Percentiles rank a stretch among this genome's conserved stretches.
These are phyloP conservation scores for Brassica carinata DNA, from an alignment of 345 rosid genomes.

Conservation along the genomic window DNA sequence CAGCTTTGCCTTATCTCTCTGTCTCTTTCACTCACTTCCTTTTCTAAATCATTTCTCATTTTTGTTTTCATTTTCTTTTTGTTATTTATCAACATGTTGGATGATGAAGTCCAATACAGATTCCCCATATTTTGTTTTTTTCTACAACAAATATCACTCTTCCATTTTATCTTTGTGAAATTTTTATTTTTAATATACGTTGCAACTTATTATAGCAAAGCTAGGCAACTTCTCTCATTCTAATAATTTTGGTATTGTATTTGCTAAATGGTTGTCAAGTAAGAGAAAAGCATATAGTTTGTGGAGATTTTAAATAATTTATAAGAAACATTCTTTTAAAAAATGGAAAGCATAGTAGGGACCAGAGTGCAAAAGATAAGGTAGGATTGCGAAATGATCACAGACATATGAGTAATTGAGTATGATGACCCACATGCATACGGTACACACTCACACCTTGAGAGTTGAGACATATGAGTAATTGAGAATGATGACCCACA, in stretches of 20 bases:
- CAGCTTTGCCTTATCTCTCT: conserved; percentile 34
- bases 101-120: conserved; percentile 7
- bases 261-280: conserved; percentile 12
- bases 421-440: conserved; percentile 33
- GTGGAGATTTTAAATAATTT: not conserved
- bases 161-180: not conserved
- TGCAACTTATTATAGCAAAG: not conserved
- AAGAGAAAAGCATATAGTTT: not conserved
- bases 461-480: conserved; percentile 2
- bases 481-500: conserved; percentile 30
- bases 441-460: conserved; percentile 28
- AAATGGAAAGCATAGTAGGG: conserved; percentile 29
- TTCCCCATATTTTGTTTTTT: not conserved
- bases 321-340: not conserved
- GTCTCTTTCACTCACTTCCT: conserved; percentile 36
- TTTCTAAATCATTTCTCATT: conserved; percentile 27
- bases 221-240: not conserved
- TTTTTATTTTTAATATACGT: not conserved
- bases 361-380: conserved; percentile 28
- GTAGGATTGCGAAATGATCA: conserved; percentile 30
- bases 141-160: not conserved
- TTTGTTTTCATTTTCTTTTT: conserved; percentile 33
- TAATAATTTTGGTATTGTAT: not conserved
- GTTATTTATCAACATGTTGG: conserved; percentile 29
- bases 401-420: conserved; percentile 27